Percentiles rank a stretch among this genome's conserved stretches.
Conservation (phyloP, 306 rosid genomes). For the Mimosa bimucronata region DNA sequence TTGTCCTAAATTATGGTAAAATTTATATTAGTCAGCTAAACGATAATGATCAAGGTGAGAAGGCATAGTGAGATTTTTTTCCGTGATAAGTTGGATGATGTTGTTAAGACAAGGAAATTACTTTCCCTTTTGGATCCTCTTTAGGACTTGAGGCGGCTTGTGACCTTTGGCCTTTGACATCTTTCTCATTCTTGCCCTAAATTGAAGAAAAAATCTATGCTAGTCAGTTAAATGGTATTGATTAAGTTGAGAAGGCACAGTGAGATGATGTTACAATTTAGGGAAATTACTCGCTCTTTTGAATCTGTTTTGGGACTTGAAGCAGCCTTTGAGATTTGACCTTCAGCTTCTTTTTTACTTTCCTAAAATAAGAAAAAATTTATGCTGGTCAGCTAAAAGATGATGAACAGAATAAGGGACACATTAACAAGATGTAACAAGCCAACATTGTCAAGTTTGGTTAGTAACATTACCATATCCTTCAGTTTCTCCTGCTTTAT, state of each 20-base stretch:
- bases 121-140: not conserved
- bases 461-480: not conserved
- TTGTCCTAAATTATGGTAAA: conserved; percentile 55
- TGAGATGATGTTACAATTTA: not conserved
- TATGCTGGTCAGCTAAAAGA: not conserved
- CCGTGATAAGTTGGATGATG: not conserved
- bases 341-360: not conserved
- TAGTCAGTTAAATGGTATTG: not conserved
- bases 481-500: not conserved
- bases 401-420: not conserved
- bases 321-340: not conserved
- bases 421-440: not conserved
- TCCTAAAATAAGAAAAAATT: not conserved
- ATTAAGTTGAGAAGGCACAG: not conserved
- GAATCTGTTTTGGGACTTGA: not conserved
- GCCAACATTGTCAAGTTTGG: not conserved
- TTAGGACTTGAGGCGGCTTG: conserved; percentile 48
- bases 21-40: conserved; percentile 13
- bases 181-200: conserved; percentile 77
- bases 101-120: not conserved
- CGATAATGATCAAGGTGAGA: not conserved
- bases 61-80: not conserved
- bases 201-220: conserved; percentile 21
- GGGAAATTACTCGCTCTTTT: not conserved
- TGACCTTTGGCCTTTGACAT: conserved; percentile 52